These are phyloP conservation scores for Fusarium proliferatum DNA, from an alignment of 2,329 filamentous ascomycete genomes.

Conservation along the genomic window DNA sequence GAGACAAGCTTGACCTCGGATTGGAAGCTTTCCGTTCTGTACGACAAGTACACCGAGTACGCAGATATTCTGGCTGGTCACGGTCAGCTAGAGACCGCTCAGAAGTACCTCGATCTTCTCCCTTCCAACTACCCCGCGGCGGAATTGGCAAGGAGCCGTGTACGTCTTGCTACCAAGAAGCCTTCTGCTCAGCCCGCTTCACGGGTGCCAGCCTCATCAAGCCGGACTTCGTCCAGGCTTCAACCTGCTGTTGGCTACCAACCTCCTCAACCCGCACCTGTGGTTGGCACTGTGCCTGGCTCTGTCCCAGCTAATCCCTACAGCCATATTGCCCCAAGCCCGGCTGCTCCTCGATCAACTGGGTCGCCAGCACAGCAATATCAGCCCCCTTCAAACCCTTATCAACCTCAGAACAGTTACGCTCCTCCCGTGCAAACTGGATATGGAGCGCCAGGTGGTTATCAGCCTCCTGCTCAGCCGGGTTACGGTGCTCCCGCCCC, in stretches of 20 bases:
- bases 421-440: constrained; percentile 48
- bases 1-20: constrained; percentile 77
- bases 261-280: constrained; percentile 53
- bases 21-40: constrained; percentile 90
- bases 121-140: constrained; percentile 86
- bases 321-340: constrained; percentile 56
- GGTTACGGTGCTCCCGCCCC: constrained; percentile 53
- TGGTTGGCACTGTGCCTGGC: constrained; percentile 37
- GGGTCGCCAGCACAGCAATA: constrained; percentile 50
- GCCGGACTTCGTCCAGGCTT: constrained; percentile 55
- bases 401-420: constrained; percentile 46
- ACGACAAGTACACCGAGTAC: constrained; percentile 97
- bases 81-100: constrained; percentile 85
- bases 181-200: constrained; percentile 43
- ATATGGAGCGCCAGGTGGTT: constrained; percentile 54
- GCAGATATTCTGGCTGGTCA: constrained; percentile 93
- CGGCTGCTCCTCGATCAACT: constrained; percentile 37
- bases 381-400: constrained; percentile 52
- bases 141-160: constrained; percentile 85
- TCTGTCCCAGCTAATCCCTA: constrained; percentile 48
- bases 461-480: constrained; percentile 62
- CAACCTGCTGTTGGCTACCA: constrained; percentile 60
- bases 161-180: constrained; percentile 81
- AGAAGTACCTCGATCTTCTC: constrained; percentile 91
- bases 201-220: constrained; percentile 43